Evolutionary conservation across 495 filamentous ascomycete genomes (phyloP), one percentile per base, ranked within the genome.

Genomic region (Hypoxylon crocopeplum): DNA sequence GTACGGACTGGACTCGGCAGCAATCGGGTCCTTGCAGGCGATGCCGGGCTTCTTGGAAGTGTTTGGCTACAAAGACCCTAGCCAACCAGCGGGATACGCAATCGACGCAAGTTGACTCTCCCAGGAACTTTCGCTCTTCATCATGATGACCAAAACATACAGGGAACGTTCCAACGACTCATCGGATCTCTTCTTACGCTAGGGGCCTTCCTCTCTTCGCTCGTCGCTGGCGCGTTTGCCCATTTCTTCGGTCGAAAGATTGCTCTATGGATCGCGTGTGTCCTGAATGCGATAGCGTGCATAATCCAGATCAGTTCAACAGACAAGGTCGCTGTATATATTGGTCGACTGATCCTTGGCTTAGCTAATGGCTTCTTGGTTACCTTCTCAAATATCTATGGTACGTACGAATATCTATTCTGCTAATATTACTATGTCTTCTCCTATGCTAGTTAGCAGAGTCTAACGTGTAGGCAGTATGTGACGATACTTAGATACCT

Each of bases 371-470:
- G 77, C 25, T 79, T 81, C 39, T 68, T 81, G 53, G 75, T 83
- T 49, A 84, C 81, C 3, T 83, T 83, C 50, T 80, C 76, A 1
- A 78, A 82, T 48, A 70, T 82, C n/a, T 83, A 84, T 32, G 61
- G 61, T 64, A 55, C 1, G 44, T 36, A 5, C 15, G 7, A 10
- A 38, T 27, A 24, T 21, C 10, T 38, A n/a, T 19, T 19, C 5
- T 21, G 11, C 16, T 21, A n/a, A 29, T 7, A 38, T 13, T 7
- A 5, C 7, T 38, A 16, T 38, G 15, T 13, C 15, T 7, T 22
- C 12, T 13, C 7, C 17, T 12, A 19, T 21, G 15, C 3, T 42
- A 15, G 5, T 30, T 12, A 20, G 30, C 32, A 12, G 12, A 29
- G 7, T 8, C 55, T 64, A 51, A 64, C 42, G 5, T 39, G 1